Evolutionary conservation across 192 early-diverging fungal genomes (phyloP).

Genomic region (Jimgerdemannia lactiflua): DNA sequence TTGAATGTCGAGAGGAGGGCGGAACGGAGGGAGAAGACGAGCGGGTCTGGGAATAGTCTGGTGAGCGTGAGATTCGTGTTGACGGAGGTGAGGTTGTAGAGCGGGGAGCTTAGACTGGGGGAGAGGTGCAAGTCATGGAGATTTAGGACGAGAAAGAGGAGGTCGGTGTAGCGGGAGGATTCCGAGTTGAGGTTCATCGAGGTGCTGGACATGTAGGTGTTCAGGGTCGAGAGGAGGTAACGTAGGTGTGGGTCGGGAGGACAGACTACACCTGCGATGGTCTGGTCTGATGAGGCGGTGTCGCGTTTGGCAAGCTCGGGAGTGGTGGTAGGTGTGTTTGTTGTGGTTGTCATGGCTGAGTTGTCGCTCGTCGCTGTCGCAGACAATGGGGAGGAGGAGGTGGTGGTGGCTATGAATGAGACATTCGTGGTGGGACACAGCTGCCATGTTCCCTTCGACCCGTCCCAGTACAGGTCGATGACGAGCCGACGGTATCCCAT

Average conservation of each 20-base stretch:
- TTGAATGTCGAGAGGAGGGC: background rate
- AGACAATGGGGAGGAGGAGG: background rate
- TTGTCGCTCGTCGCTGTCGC: background rate
- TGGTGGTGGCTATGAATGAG: background rate
- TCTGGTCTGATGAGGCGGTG: background rate
- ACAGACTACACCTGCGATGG: background rate
- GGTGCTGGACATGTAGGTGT: background rate
- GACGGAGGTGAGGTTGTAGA: background rate
- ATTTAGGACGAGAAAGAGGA: conserved; percentile 11
- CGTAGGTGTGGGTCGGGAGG: conserved; percentile 12
- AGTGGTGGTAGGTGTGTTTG: background rate
- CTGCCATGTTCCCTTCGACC: conserved; percentile 12
- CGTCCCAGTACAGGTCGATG: conserved; percentile 28
- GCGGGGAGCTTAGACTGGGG: too few species aligned
- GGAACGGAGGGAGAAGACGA: background rate
- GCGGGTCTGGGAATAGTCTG: background rate
- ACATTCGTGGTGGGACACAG: conserved; percentile 13
- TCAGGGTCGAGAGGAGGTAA: background rate
- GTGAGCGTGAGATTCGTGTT: background rate
- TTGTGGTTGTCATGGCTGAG: background rate
- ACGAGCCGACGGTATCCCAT: conserved; percentile 21
- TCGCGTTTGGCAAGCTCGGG: background rate
- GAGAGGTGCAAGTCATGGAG: background rate
- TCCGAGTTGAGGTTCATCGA: background rate
- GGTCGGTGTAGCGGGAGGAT: background rate